phyloP scores from a whole-genome alignment of 2,329 filamentous ascomycete genomes.

The Claviceps spartinae region DNA sequence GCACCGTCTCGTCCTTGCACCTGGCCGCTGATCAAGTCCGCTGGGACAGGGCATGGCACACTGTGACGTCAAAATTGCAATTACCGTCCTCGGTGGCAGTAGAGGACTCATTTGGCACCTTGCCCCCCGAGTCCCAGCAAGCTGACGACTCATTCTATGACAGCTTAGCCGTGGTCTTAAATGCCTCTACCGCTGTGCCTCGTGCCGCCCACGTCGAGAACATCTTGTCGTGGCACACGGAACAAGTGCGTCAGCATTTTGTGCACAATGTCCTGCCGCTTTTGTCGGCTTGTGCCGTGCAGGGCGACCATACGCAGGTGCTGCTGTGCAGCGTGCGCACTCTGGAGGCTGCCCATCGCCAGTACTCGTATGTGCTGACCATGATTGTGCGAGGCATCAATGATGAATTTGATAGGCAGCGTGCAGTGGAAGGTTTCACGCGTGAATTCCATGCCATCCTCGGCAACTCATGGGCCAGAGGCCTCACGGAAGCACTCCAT shows the following conservation, averaged over 20 bases:
- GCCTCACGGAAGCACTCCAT: constrained; percentile 39
- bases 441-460: constrained; percentile 52
- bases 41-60: constrained; percentile 50
- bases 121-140: constrained; percentile 30
- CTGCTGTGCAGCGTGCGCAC: constrained; percentile 40
- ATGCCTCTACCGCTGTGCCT: constrained; percentile 32
- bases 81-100: constrained; percentile 41
- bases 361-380: constrained; percentile 41
- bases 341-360: constrained; percentile 44
- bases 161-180: constrained; percentile 39
- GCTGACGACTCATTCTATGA: constrained; percentile 33
- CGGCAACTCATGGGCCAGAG: constrained; percentile 44
- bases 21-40: constrained; percentile 35
- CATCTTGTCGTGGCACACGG: constrained; percentile 45
- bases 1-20: constrained; percentile 9
- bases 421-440: constrained; percentile 36
- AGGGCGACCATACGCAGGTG: constrained; percentile 30
- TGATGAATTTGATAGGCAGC: constrained; percentile 20
- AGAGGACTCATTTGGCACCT: constrained; percentile 39
- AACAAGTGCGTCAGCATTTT: constrained; percentile 48
- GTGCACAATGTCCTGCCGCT: constrained; percentile 44
- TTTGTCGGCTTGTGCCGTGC: constrained; percentile 32
- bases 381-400: constrained; percentile 36
- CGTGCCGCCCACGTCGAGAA: constrained; percentile 40
- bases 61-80: constrained; percentile 42